These are phyloP conservation scores for Claviceps arundinis DNA, from an alignment of 2,329 filamentous ascomycete genomes.

Conservation along the genomic window DNA sequence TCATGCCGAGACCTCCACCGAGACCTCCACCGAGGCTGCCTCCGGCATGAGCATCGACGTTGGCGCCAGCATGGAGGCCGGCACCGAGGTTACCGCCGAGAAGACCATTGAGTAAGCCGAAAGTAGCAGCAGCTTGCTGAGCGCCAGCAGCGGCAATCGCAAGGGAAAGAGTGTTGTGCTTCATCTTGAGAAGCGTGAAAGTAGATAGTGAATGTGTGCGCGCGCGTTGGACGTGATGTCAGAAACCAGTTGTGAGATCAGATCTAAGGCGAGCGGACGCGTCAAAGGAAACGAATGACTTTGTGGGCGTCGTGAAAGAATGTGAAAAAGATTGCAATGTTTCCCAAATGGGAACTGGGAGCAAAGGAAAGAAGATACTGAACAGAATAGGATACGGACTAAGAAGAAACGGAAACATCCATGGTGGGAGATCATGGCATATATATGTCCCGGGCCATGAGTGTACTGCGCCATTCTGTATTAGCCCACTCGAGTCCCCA, in stretches of 20 bases:
- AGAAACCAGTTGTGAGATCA: constrained; percentile 14
- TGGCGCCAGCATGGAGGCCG: neutral
- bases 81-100: constrained; percentile 5
- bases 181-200: constrained; percentile 28
- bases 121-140: constrained; percentile 34
- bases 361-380: neutral
- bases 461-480: neutral
- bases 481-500: too few species aligned
- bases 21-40: neutral
- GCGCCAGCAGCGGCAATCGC: constrained; percentile 38
- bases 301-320: constrained; percentile 16
- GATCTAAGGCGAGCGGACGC: neutral
- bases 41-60: neutral
- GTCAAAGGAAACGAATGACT: constrained; percentile 46
- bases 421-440: constrained; percentile 1
- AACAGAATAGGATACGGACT: neutral
- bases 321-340: neutral
- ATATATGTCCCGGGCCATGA: neutral
- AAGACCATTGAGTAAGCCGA: neutral
- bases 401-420: neutral
- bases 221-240: neutral
- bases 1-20: neutral
- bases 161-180: constrained; percentile 31
- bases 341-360: constrained; percentile 14
- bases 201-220: constrained; percentile 6